These are phyloP conservation scores for Penicillium argentinense DNA, from an alignment of 495 filamentous ascomycete genomes.

Conservation along the genomic window DNA sequence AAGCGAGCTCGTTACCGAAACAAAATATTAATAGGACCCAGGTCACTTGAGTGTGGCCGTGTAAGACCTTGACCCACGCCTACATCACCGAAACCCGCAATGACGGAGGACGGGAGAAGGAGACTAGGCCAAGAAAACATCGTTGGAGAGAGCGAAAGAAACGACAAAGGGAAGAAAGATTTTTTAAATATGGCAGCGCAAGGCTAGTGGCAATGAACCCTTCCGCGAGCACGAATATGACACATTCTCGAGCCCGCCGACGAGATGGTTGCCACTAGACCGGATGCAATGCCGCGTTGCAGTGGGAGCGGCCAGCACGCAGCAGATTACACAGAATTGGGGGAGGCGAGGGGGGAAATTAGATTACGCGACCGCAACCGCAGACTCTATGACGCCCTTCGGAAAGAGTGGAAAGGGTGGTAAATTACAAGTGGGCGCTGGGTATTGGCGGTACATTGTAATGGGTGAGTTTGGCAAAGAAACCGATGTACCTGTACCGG, in stretches of 20 bases:
- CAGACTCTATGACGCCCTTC: slow-evolving; percentile 29
- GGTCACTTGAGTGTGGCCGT: slow-evolving; percentile 12
- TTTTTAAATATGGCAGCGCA: too few relatives aligned
- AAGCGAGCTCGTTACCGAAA: background rate
- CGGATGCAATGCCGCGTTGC: too few relatives aligned
- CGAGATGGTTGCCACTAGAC: too few relatives aligned
- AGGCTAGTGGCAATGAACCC: too few relatives aligned
- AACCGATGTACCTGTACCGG: slow-evolving; percentile 15
- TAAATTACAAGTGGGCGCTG: slow-evolving; percentile 25
- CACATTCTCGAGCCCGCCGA: too few relatives aligned
- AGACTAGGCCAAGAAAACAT: background rate
- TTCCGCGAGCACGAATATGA: too few relatives aligned
- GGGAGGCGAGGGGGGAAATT: too few relatives aligned
- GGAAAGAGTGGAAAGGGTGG: slow-evolving; percentile 24
- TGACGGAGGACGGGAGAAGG: slow-evolving; percentile 14
- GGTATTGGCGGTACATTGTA: too few relatives aligned
- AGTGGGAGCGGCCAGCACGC: too few relatives aligned
- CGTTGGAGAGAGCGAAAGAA: background rate
- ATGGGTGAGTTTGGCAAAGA: too few relatives aligned
- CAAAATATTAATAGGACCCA: slow-evolving; percentile 3
- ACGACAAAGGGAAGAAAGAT: background rate
- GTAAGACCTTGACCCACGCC: slow-evolving; percentile 23
- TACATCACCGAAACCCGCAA: slow-evolving; percentile 21
- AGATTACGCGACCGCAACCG: too few relatives aligned
- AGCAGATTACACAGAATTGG: too few relatives aligned